Base-by-base conservation (phyloP, 1,139 yeast genomes). In the Kodamaea anthophila region DNA sequence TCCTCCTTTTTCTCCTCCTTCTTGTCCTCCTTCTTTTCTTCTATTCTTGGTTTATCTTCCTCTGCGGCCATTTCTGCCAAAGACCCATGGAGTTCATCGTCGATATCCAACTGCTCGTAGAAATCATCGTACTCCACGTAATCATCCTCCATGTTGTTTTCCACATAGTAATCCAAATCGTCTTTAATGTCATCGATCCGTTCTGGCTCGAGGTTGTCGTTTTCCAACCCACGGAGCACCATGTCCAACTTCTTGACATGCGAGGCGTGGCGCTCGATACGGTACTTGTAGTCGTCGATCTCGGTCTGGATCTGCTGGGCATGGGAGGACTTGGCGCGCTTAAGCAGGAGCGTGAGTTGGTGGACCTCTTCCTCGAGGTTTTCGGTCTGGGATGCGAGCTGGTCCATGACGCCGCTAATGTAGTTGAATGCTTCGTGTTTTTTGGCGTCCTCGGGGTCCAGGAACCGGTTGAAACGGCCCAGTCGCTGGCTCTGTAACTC, bases 41-140 rank as follows among this genome's bases (percentile, higher is more conserved):
- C n/a, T n/a, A n/a, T n/a, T n/a, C n/a, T n/a, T n/a, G n/a, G n/a
- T n/a, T n/a, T n/a, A 6, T 32, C 31, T 23, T 43, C 51, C 21
- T 51, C 65, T 9, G 55, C 60, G 18, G 62, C 62, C 40, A 59
- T 60, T 35, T 65, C 43, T 5, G 65, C 74, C 34, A 65, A 65
- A 15, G 63, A 60, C 15, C 75, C 78, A 30, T 60, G 64, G 5
- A 45, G 60, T 23, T 73, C 53, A 26, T 79, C 86, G 33, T 76
- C 86, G 30, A 86, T 70, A 32, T 84, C 91, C 41, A 91, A 70
- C 35, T 78, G 87, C 43, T 91, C 97, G 52, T 91, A 91, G 40
- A 91, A 77, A 20, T 87, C 91, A 46, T 91, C 97, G 54, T 91
- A 95, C 49, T 91, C 97, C 14, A 91, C 84, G 54, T 87, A 93